Evolutionary conservation across 179 eudicot genomes (phyloP).

Genomic region (Spergularia azorica): DNA sequence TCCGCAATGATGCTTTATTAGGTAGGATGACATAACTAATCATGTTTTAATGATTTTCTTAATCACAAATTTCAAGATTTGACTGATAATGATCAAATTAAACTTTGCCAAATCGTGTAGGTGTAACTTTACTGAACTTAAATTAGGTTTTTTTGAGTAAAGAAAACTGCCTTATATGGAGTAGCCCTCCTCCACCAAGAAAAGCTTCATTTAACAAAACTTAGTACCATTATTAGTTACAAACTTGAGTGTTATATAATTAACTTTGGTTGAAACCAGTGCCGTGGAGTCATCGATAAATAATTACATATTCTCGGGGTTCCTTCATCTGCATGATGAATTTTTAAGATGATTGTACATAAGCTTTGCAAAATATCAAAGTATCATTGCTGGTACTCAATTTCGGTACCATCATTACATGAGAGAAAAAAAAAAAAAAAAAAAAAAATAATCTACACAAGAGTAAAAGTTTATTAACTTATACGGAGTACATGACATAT

Average conservation of each 20-base stretch:
- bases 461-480: not conserved
- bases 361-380: no score
- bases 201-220: not conserved
- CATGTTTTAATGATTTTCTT: not conserved
- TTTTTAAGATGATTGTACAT: no score
- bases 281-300: no score
- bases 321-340: no score
- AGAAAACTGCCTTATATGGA: not conserved
- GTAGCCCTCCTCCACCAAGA: constrained; percentile 1
- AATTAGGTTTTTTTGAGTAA: constrained; percentile 8
- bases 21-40: constrained; percentile 14
- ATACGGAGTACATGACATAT: constrained; percentile 9
- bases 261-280: no score
- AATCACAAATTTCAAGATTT: constrained; percentile 7
- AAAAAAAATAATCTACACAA: no score
- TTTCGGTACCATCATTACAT: no score
- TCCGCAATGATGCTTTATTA: constrained; percentile 10
- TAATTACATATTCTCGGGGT: no score
- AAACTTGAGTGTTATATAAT: not conserved
- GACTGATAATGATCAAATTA: not conserved
- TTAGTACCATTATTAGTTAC: not conserved
- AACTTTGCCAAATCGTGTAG: constrained; percentile 2
- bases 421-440: no score
- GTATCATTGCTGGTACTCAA: no score
- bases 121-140: not conserved